These are phyloP conservation scores for Chalciporus pseudorubinellus DNA, from an alignment of 768 basidiomycete genomes.

Conservation along the genomic window DNA sequence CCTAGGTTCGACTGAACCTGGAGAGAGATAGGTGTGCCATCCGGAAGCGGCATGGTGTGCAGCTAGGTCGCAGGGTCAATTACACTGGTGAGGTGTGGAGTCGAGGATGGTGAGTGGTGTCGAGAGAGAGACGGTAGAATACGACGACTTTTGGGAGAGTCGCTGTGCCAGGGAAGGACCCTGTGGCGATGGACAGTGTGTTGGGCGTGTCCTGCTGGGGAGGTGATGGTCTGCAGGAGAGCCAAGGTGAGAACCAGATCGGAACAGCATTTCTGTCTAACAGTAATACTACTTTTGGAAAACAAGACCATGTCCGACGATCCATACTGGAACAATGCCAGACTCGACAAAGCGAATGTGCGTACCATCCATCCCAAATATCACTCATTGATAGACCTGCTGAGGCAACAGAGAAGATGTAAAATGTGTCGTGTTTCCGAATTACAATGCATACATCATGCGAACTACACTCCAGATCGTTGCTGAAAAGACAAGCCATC, in stretches of 20 bases:
- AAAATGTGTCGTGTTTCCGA: too few species aligned
- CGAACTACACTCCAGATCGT: too few species aligned
- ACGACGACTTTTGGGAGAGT: not conserved
- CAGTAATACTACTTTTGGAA: not conserved
- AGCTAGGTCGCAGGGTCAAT: not conserved
- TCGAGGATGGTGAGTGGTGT: not conserved
- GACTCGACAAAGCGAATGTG: too few species aligned
- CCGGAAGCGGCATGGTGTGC: constrained; percentile 64
- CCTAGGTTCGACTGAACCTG: constrained; percentile 56
- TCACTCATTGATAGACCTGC: too few species aligned
- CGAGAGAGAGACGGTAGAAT: constrained; percentile 1
- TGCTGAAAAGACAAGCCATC: too few species aligned
- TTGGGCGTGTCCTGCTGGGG: not conserved
- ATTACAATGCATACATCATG: too few species aligned
- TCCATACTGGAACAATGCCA: too few species aligned
- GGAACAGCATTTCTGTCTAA: not conserved
- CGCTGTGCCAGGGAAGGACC: not conserved
- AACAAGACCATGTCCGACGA: not conserved
- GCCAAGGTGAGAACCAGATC: constrained; percentile 8
- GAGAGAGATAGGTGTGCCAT: constrained; percentile 51
- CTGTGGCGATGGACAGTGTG: not conserved
- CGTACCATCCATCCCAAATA: too few species aligned
- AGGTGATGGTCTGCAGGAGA: not conserved
- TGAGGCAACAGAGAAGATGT: too few species aligned
- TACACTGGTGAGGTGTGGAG: not conserved